Conservation (phyloP, 2,329 filamentous ascomycete species). For the Grosmannia serpens region DNA sequence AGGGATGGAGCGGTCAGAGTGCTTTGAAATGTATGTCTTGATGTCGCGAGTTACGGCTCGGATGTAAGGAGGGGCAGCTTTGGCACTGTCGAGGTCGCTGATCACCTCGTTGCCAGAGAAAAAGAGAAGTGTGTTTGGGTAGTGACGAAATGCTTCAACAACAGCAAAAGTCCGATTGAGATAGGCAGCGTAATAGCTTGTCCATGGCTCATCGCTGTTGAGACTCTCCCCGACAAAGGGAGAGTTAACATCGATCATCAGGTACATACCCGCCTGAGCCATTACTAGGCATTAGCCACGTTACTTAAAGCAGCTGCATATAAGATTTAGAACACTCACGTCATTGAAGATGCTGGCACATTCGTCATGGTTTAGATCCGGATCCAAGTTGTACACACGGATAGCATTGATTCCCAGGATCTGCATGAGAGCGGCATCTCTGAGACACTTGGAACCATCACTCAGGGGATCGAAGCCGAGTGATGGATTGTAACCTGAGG, state of each 20-base stretch:
- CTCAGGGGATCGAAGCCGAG: conserved; percentile 48
- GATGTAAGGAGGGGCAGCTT: conserved; percentile 55
- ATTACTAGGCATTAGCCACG: background rate
- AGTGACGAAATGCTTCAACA: conserved; percentile 55
- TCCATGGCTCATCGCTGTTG: conserved; percentile 41
- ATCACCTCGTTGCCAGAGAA: conserved; percentile 75
- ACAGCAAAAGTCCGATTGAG: conserved; percentile 56
- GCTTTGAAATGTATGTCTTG: conserved; percentile 68
- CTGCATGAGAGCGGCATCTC: conserved; percentile 57
- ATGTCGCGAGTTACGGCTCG: conserved; percentile 67
- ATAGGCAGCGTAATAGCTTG: conserved; percentile 44
- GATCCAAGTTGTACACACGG: conserved; percentile 59
- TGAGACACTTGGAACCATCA: conserved; percentile 44
- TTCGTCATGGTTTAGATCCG: conserved; percentile 53
- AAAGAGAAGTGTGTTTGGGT: conserved; percentile 58
- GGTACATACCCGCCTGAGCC: conserved; percentile 50
- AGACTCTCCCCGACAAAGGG: conserved; percentile 48
- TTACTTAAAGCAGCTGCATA: background rate
- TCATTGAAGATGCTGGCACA: conserved; percentile 59
- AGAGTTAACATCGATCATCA: conserved; percentile 59
- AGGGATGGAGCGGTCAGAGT: conserved; percentile 55
- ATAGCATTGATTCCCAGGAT: conserved; percentile 54
- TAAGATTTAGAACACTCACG: conserved; percentile 18
- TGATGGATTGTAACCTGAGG: conserved; percentile 46
- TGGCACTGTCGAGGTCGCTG: conserved; percentile 49